Conservation (phyloP, 805 yeast species). For the Lipomyces anomalus region DNA sequence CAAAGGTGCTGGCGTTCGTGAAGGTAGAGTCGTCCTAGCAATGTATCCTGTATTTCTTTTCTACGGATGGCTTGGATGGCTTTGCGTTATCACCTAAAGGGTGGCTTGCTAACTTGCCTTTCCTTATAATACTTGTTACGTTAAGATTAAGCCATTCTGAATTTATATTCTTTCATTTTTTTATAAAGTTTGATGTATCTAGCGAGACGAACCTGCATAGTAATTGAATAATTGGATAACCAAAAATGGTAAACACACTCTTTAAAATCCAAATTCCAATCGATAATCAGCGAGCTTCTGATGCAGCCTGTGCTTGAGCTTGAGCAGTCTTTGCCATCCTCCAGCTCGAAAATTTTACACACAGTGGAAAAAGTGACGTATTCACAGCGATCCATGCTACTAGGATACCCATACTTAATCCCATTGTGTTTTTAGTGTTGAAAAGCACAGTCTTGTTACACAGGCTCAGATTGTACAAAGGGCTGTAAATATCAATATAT, state of each 20-base stretch:
- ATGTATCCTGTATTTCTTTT: slow-evolving; percentile 61
- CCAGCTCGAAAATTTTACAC: slow-evolving; percentile 6
- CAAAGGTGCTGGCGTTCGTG: slow-evolving; percentile 56
- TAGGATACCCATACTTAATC: slow-evolving; percentile 55
- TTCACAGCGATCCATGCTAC: slow-evolving; percentile 56
- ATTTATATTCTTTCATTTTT: too few relatives aligned
- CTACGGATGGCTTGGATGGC: slow-evolving; percentile 60
- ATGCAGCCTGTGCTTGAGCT: not conserved
- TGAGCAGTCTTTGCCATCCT: slow-evolving; percentile 7
- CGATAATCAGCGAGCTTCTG: too few relatives aligned
- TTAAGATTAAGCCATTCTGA: not conserved
- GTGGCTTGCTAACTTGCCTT: not conserved
- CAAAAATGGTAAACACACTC: too few relatives aligned
- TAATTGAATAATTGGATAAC: too few relatives aligned
- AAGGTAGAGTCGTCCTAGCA: slow-evolving; percentile 56
- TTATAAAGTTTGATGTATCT: not conserved
- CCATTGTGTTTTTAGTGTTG: slow-evolving; percentile 51
- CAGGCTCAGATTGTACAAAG: slow-evolving; percentile 61
- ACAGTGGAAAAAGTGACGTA: slow-evolving; percentile 14
- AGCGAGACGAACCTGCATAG: not conserved
- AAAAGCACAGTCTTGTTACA: slow-evolving; percentile 55
- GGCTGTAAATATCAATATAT: too few relatives aligned
- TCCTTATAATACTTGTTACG: not conserved
- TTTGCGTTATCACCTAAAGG: slow-evolving; percentile 55
- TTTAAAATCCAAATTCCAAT: too few relatives aligned